Conservation (phyloP, 139 green algal genomes). For the Closterium sp. region DNA sequence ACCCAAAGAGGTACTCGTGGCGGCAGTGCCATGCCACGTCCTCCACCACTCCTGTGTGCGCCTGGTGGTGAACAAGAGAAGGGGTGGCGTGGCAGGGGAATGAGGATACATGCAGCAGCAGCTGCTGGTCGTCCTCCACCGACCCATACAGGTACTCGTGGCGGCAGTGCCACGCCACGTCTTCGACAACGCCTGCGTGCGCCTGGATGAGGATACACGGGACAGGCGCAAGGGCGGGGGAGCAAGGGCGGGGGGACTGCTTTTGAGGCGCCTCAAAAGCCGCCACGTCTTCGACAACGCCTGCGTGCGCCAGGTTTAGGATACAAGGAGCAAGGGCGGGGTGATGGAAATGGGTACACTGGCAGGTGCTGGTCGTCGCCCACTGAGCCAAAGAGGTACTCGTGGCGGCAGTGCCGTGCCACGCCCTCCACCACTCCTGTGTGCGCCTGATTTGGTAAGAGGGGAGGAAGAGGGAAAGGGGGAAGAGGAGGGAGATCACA, state of each 20-base stretch:
- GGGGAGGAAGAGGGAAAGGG: too few relatives aligned
- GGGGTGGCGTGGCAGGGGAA: too few relatives aligned
- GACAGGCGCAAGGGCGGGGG: too few relatives aligned
- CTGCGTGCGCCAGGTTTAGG: slow-evolving; percentile 59
- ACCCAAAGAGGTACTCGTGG: slow-evolving; percentile 90
- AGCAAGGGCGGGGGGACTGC: too few relatives aligned
- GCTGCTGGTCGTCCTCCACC: too few relatives aligned
- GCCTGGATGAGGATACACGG: neutral
- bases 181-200: slow-evolving; percentile 95
- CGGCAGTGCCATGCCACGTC: slow-evolving; percentile 96
- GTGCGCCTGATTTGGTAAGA: neutral
- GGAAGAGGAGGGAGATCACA: slow-evolving; percentile 53
- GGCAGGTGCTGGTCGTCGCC: slow-evolving; percentile 93
- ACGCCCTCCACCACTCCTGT: slow-evolving; percentile 80
- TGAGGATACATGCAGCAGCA: slow-evolving; percentile 67
- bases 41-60: slow-evolving; percentile 58
- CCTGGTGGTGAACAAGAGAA: neutral
- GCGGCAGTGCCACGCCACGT: slow-evolving; percentile 98
- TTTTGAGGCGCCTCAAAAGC: too few relatives aligned
- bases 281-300: slow-evolving; percentile 99
- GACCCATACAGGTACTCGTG: too few relatives aligned
- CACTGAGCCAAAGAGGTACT: slow-evolving; percentile 90
- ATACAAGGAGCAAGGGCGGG: neutral
- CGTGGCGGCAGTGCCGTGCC: slow-evolving; percentile 90
- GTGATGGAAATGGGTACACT: too few relatives aligned